phyloP scores from a whole-genome alignment of 2,329 filamentous ascomycete genomes.

The Aspergillus novoparasiticus region DNA sequence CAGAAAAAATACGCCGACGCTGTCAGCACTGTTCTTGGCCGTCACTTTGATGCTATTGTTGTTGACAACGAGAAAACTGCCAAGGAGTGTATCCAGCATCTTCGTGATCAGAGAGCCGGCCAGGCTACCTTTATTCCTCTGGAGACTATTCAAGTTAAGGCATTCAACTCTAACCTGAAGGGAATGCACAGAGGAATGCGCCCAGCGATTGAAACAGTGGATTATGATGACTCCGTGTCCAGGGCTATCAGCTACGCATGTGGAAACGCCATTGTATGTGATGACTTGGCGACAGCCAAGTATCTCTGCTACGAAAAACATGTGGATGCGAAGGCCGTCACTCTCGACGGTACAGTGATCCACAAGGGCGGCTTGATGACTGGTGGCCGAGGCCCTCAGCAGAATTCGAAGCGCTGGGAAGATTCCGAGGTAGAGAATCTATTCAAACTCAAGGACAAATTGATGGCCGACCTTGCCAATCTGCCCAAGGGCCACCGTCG shows the following conservation, averaged over 20 bases:
- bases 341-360: constrained; percentile 91
- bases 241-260: constrained; percentile 94
- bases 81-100: constrained; percentile 89
- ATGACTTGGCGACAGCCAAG: constrained; percentile 82
- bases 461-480: constrained; percentile 74
- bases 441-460: constrained; percentile 72
- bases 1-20: constrained; percentile 96
- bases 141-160: constrained; percentile 95
- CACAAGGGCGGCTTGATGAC: constrained; percentile 97
- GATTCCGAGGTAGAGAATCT: constrained; percentile 86
- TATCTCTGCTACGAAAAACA: constrained; percentile 82
- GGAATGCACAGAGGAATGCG: constrained; percentile 80
- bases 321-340: constrained; percentile 91
- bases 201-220: constrained; percentile 92
- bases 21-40: constrained; percentile 86
- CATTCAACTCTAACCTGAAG: constrained; percentile 86
- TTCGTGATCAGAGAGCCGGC: constrained; percentile 84
- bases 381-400: constrained; percentile 81
- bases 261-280: constrained; percentile 91
- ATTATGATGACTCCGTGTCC: constrained; percentile 85
- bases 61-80: constrained; percentile 95
- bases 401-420: constrained; percentile 80
- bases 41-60: constrained; percentile 91
- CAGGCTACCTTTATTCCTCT: constrained; percentile 94
- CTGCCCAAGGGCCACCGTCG: constrained; percentile 78